Evolutionary conservation across 352 stramenopile genomes (phyloP).

Genomic region (Globisporangium nodosum): DNA sequence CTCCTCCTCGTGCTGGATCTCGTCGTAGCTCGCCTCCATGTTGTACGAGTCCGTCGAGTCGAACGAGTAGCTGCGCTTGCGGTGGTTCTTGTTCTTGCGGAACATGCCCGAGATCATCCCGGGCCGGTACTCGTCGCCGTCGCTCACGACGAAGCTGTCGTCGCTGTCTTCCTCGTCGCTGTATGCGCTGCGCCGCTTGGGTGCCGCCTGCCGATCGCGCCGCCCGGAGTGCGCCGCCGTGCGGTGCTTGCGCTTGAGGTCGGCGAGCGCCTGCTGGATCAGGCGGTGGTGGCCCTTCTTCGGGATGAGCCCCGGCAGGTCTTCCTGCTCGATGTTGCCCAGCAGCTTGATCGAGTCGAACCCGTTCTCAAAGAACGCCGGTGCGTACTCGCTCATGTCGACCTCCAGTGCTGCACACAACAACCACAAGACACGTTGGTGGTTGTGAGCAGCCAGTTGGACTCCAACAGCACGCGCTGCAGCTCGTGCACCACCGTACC

Average conservation of each 20-base stretch:
- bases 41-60: conserved; percentile 80
- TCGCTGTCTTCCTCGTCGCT: conserved; percentile 84
- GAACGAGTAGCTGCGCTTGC: conserved; percentile 69
- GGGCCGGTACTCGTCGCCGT: conserved; percentile 69
- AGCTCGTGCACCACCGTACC: conserved; percentile 4
- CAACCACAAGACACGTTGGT: too few relatives aligned
- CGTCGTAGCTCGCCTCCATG: conserved; percentile 80
- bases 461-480: background rate
- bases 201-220: conserved; percentile 7
- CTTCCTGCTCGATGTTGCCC: conserved; percentile 61
- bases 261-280: conserved; percentile 70
- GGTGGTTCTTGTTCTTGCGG: conserved; percentile 35
- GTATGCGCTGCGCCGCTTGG: conserved; percentile 52
- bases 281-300: conserved; percentile 83
- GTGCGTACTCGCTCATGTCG: conserved; percentile 83
- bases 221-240: conserved; percentile 38
- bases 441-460: too few relatives aligned
- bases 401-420: conserved; percentile 35
- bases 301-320: conserved; percentile 65
- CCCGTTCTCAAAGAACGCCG: conserved; percentile 82
- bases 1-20: conserved; percentile 86
- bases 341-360: conserved; percentile 87
- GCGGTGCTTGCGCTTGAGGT: conserved; percentile 67
- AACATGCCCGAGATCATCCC: conserved; percentile 80
- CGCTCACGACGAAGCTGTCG: conserved; percentile 83